Conservation (phyloP, 1,284 basidiomycete species). For the Sanguinoderma infundibulare region DNA sequence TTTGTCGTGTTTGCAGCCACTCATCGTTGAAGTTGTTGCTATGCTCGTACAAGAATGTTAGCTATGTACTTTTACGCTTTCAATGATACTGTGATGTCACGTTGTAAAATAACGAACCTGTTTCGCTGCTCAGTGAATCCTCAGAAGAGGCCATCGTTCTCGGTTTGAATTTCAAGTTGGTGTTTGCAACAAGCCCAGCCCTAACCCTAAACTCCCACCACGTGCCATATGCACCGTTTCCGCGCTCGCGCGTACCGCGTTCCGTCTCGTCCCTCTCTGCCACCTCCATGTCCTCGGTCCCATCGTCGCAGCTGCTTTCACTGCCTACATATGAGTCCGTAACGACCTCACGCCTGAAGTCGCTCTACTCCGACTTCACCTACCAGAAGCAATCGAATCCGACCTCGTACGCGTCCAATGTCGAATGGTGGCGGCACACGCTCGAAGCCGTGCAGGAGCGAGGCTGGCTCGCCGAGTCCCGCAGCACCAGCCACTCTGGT, state of each 20-base stretch:
- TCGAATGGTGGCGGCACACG: constrained; percentile 86
- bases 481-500: constrained; percentile 23
- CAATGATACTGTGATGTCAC: not conserved
- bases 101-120: too few species aligned
- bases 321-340: constrained; percentile 56
- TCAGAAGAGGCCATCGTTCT: too few species aligned
- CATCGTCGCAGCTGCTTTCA: constrained; percentile 30
- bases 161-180: not conserved
- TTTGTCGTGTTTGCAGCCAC: not conserved
- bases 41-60: not conserved
- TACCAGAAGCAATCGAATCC: constrained; percentile 86
- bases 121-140: too few species aligned
- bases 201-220: constrained; percentile 1
- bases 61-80: not conserved
- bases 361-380: constrained; percentile 89
- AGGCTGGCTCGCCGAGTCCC: constrained; percentile 55
- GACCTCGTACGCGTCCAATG: constrained; percentile 77
- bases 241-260: not conserved
- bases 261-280: constrained; percentile 5
- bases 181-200: not conserved
- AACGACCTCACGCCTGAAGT: constrained; percentile 70
- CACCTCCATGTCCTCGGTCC: constrained; percentile 27
- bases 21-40: not conserved
- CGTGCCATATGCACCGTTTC: not conserved
- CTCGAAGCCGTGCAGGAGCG: constrained; percentile 65